These are phyloP conservation scores for Micractinium sp. DNA, from an alignment of 139 green algal genomes.

Conservation along the genomic window DNA sequence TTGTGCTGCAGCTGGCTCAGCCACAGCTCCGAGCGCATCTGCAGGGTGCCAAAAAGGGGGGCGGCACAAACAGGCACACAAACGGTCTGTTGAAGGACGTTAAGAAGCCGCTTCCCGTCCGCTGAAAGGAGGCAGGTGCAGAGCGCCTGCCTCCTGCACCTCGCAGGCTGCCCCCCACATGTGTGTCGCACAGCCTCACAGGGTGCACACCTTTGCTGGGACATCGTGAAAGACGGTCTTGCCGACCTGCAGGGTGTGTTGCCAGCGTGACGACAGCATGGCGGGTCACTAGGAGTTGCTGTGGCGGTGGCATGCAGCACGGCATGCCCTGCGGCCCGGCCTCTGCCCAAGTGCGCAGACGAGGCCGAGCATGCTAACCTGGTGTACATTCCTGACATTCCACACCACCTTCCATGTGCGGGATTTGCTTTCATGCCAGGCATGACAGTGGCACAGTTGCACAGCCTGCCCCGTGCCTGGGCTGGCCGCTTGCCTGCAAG, in stretches of 20 bases:
- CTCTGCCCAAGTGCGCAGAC: not conserved
- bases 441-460: not conserved
- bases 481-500: not conserved
- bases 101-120: not conserved
- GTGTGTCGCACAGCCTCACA: not conserved
- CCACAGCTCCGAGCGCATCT: conserved; percentile 53
- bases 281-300: no score
- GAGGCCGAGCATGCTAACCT: no score
- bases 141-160: not conserved
- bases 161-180: not conserved
- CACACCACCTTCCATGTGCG: no score
- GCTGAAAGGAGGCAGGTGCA: not conserved
- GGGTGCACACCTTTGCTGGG: conserved; percentile 14
- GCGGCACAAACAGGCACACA: not conserved
- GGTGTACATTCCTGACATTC: no score
- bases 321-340: no score
- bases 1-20: conserved; percentile 47
- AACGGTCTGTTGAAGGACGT: no score
- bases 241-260: not conserved
- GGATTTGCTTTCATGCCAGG: no score
- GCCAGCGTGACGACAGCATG: no score
- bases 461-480: not conserved
- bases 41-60: no score
- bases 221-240: conserved; percentile 40
- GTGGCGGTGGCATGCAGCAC: no score